Evolutionary conservation across 805 yeast genomes (phyloP), one percentile per base, ranked within the genome.

Genomic region (Vanderwaltozyma polyspora): DNA sequence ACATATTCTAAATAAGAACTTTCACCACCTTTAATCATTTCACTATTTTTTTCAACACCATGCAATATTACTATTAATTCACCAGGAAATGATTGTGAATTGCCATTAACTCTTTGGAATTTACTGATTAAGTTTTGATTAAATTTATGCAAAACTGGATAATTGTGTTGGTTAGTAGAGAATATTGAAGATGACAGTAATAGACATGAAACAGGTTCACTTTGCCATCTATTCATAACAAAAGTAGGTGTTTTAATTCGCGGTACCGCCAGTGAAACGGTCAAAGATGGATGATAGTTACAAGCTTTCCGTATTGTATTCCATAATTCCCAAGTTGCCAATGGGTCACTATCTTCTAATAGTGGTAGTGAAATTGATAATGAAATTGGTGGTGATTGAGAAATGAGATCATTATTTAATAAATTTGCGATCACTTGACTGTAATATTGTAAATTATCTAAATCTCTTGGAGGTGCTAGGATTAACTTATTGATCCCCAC

Each of bases 281-380:
- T 75, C 33, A 79, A 55, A 16, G 72, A 67, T 2, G 55, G 40
- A 32, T 76, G 65, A 45, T 76, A 74, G 36, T 67, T 66, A 44
- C 79, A 72, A 25, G 69, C 57, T 5, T 66, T 61, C 17, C 85
- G 59, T 3, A 79, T 68, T 1, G 79, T 65, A 43, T 78, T 74
- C 87, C 87, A 79, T 44, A 76, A 66, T 35, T 76, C 82, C 87
- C 87, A 79, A 2, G 80, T 74, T 3, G 78, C 72, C 22, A 78
- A 52, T 7, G 65, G 57, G 45, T 70, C 75, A 13, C 62, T 43
- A 31, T 70, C 75, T 37, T 71, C 76, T 38, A 64, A 69, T 12
- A 70, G 57, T 6, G 74, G 69, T 45, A 66, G 35, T 22, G 79
- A 68, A 2, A 67, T 64, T 2, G 76, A 67, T 8, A 66, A 58